These are phyloP conservation scores for Actinomucor elegans DNA, from an alignment of 371 early-diverging fungal species.

Conservation along the genomic window DNA sequence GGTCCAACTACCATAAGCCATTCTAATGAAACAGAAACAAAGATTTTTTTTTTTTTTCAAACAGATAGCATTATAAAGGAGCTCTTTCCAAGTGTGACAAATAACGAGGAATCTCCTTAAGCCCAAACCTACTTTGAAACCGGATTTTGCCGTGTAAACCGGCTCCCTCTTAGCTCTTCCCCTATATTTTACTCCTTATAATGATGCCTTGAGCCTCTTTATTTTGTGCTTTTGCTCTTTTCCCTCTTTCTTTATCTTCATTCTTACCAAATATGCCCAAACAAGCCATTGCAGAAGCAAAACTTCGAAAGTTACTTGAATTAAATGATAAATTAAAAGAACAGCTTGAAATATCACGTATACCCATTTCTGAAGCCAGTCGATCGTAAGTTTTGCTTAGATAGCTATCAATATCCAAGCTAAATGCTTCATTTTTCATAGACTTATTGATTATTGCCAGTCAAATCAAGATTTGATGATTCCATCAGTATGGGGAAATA, in stretches of 20 bases:
- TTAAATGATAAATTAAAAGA: slow-evolving; percentile 49
- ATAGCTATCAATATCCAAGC: background rate
- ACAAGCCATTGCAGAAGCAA: slow-evolving; percentile 38
- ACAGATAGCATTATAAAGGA: too few species aligned
- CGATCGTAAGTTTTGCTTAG: slow-evolving; percentile 48
- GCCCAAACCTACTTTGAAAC: slow-evolving; percentile 1
- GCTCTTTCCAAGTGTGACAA: too few species aligned
- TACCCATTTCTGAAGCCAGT: slow-evolving; percentile 50
- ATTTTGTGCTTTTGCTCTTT: background rate
- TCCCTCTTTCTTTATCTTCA: background rate
- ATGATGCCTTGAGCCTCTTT: background rate
- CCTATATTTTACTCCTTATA: background rate
- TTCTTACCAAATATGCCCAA: slow-evolving; percentile 19
- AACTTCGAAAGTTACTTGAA: slow-evolving; percentile 43
- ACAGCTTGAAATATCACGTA: slow-evolving; percentile 46
- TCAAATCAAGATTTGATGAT: slow-evolving; percentile 46
- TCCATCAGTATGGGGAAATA: slow-evolving; percentile 45
- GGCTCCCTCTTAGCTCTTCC: background rate
- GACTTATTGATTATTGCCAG: slow-evolving; percentile 49
- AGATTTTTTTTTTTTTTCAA: too few species aligned
- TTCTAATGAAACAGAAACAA: background rate
- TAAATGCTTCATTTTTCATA: slow-evolving; percentile 1
- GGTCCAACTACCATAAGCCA: background rate
- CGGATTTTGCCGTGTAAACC: slow-evolving; percentile 3
- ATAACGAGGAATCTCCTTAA: too few species aligned